Percentiles rank a stretch among this genome's conserved stretches.
phyloP scores from a whole-genome alignment of 2,329 filamentous ascomycete species.

The Pseudogymnoascus sp. region DNA sequence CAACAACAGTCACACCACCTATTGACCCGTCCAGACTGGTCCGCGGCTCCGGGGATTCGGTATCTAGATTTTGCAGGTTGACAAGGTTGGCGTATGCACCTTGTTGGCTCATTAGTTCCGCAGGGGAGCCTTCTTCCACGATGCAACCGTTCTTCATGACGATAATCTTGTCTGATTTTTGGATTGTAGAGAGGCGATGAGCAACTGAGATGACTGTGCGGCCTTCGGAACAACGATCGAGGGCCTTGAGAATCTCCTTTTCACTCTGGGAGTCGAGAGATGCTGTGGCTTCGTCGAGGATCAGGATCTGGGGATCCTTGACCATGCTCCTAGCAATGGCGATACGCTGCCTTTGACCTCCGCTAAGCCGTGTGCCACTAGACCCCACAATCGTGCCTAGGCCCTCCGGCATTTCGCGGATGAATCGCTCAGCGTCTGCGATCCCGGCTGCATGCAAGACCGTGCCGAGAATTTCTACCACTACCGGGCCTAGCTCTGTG shows the following conservation, averaged over 20 bases:
- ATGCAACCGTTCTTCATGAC: conserved; percentile 83
- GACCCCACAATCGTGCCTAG: conserved; percentile 68
- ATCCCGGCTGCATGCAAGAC: background rate
- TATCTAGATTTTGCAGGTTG: conserved; percentile 27
- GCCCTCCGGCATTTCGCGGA: conserved; percentile 53
- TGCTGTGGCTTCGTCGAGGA: conserved; percentile 95
- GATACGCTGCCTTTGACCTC: conserved; percentile 69
- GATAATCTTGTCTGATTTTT: conserved; percentile 93
- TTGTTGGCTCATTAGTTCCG: conserved; percentile 58
- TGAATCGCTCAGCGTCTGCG: conserved; percentile 50
- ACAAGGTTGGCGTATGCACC: conserved; percentile 40
- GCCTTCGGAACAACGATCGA: conserved; percentile 59
- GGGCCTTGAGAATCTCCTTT: conserved; percentile 70
- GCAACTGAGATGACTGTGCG: conserved; percentile 91
- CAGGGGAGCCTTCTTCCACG: conserved; percentile 68
- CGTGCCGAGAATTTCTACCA: background rate
- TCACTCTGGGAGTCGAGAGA: conserved; percentile 93
- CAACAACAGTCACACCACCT: conserved; percentile 8
- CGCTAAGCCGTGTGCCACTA: conserved; percentile 64
- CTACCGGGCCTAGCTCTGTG: background rate
- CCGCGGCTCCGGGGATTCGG: conserved; percentile 14
- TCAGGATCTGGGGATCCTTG: conserved; percentile 70
- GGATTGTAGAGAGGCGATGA: conserved; percentile 84
- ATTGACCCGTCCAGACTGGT: conserved; percentile 11
- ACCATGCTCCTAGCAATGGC: conserved; percentile 56